Base-by-base conservation (phyloP, 2,329 filamentous ascomycete genomes). In the Elsinoe fawcettii region DNA sequence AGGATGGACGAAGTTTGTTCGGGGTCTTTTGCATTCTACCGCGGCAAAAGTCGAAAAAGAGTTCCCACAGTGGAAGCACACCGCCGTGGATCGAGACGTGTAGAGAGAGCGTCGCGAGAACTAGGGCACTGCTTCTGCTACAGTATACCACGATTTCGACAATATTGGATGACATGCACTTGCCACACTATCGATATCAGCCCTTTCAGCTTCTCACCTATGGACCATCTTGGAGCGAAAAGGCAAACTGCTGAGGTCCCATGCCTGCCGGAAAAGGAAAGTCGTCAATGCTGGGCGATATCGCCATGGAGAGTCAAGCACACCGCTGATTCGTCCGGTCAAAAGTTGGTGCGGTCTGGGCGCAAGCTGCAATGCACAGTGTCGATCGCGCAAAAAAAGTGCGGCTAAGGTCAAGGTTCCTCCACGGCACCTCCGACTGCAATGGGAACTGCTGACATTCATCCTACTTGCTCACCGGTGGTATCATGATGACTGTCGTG, bases 311-410 rank as follows among this genome's bases (percentile, higher is more conserved):
- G 44, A 23, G 16, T 53, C 30, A 37, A 37, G 30, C 14, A 25
- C 49, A 25, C 49, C 30, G 49, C 49, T 51, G 46, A 51, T 51
- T 51, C 46, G 46, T 32, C 16, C 25, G 41, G 41, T 32, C 46
- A 16, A 34, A 34, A 51, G 23, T 34, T 51, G 25, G 46, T 51
- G 46, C 46, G 46, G 49, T 53, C 49, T 53, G 49, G 49, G 47
- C 47, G 47, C 27, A 34, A 30, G 30, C 5, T 30, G 22, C 18
- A 25, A 49, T 37, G 47, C 47, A 34, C 8, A 11, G 16, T 27
- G 47, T 36, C 49, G 49, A 53, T 53, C 49, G 20, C 32, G 12
- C n/a, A 11, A 39, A 36, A 23, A 39, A n/a, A 37, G n/a, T 53
- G 49, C 49, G 49, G 49, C 49, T 53, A 53, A 37, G 49, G 12